Evolutionary conservation across 2,329 filamentous ascomycete species (phyloP), one percentile per base, ranked within the genome.

Genomic region (Ophiostoma perfectum): DNA sequence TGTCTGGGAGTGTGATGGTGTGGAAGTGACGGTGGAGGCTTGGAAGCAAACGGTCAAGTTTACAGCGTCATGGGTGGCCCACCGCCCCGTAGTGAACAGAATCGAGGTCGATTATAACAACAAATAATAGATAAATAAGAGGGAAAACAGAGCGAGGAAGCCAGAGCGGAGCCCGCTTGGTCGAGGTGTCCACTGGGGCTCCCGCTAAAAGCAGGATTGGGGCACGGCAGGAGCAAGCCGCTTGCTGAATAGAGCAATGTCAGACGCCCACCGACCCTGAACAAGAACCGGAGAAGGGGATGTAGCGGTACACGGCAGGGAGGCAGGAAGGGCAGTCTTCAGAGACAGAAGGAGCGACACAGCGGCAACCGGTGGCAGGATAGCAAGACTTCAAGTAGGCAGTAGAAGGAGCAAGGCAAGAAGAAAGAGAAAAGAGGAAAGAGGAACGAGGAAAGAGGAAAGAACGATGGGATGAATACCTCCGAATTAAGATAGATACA

Each of bases 21-120:
- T 47, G 62, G 62, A 42, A 64, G 62, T 16, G 16, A 45, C 38
- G 5, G 60, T 42, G 60, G 60, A 42, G 52, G 18, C 41, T 69
- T 39, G 62, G 18, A 66, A 36, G 62, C 55, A 68, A 72, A 71
- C 69, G 64, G 62, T 66, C 64, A 39, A 58, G 67, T 66, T 70
- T 68, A 66, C 65, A 60, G 66, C 64, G 70, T 70, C 66, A 71
- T 69, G 65, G 67, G 68, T 66, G 69, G 68, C 66, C 70, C 66
- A 67, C 65, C 67, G 60, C 65, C 44, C 63, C 39, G 41, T 63
- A 63, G 27, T 12, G 14, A 63, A 44, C 60, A 42, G 39, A 41
- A 42, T 9, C 16, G 16, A 39, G 58, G 58, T 62, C 58, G 36
- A 41, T 62, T 39, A 12, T 39, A 62, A 62, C 47, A 62, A 39